Conservation (phyloP, 345 rosid species). For the Populus euphratica region DNA sequence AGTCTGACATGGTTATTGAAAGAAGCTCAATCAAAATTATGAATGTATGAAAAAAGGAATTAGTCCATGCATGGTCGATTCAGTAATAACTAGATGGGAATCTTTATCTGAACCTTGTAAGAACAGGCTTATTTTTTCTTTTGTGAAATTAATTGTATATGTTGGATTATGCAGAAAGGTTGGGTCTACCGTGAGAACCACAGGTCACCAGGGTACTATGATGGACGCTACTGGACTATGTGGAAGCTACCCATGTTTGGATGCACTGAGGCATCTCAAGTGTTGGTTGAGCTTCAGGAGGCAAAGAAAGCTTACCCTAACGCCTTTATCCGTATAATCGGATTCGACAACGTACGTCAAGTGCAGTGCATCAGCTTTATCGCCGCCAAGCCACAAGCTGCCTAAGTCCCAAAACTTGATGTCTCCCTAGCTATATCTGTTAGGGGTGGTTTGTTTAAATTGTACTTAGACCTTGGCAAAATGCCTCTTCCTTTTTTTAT, state of each 20-base stretch:
- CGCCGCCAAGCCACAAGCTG: slow-evolving; percentile 13
- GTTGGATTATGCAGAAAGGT: slow-evolving; percentile 19
- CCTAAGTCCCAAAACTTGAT: not conserved
- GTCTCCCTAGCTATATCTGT: not conserved
- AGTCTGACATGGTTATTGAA: too few species aligned
- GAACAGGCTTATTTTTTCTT: too few species aligned
- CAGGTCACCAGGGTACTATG: slow-evolving; percentile 41
- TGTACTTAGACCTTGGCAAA: not conserved
- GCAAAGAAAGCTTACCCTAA: slow-evolving; percentile 30
- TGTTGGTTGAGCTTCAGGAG: slow-evolving; percentile 42
- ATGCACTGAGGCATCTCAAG: slow-evolving; percentile 39
- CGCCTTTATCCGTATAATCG: slow-evolving; percentile 32
- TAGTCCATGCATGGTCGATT: too few species aligned
- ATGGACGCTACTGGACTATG: slow-evolving; percentile 54
- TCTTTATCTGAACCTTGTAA: too few species aligned
- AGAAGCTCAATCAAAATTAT: too few species aligned
- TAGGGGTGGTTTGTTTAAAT: not conserved
- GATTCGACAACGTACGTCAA: slow-evolving; percentile 48
- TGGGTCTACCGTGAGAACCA: slow-evolving; percentile 39
- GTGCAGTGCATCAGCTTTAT: slow-evolving; percentile 55
- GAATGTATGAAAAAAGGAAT: too few species aligned
- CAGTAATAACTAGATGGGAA: too few species aligned
- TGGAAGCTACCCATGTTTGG: slow-evolving; percentile 59
- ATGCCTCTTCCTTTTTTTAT: not conserved
- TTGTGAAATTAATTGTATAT: too few species aligned